Evolutionary conservation across 805 yeast genomes (phyloP).

Genomic region (Candida nemodendra): DNA sequence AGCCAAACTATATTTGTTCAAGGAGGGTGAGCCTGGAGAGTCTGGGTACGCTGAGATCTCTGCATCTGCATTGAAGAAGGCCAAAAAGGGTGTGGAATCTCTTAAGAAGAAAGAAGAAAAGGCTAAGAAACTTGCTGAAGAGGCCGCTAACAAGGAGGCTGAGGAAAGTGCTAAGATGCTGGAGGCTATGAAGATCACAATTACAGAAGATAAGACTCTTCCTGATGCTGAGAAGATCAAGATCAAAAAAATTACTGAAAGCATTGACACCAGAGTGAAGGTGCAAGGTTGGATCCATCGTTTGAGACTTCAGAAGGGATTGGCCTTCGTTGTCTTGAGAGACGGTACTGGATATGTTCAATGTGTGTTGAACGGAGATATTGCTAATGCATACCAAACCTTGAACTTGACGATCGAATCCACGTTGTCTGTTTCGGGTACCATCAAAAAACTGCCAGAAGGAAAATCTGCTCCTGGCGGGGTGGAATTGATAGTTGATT

Average conservation of each 20-base stretch:
- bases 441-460: constrained; percentile 80
- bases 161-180: constrained; percentile 73
- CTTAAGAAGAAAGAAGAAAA: constrained; percentile 78
- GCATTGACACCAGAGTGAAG: constrained; percentile 65
- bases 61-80: constrained; percentile 91
- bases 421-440: constrained; percentile 78
- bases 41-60: constrained; percentile 71
- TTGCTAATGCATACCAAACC: constrained; percentile 88
- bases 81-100: constrained; percentile 93
- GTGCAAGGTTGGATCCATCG: constrained; percentile 97
- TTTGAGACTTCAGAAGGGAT: constrained; percentile 87
- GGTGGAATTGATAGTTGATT: constrained; percentile 89
- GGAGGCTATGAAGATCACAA: constrained; percentile 74
- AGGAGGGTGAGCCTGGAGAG: constrained; percentile 53
- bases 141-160: constrained; percentile 54
- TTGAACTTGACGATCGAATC: constrained; percentile 85
- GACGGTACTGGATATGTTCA: constrained; percentile 94
- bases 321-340: constrained; percentile 86
- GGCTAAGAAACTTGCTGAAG: constrained; percentile 55
- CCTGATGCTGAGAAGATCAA: constrained; percentile 70
- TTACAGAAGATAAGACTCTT: constrained; percentile 70
- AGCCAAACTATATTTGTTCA: constrained; percentile 57
- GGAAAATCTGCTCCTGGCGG: constrained; percentile 98
- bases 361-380: constrained; percentile 82
- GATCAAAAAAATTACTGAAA: constrained; percentile 51